A percentile compares a stretch with the other conserved stretches of the same genome.
Evolutionary conservation across 371 early-diverging fungal species (phyloP).

Genomic region (Apophysomyces variabilis): DNA sequence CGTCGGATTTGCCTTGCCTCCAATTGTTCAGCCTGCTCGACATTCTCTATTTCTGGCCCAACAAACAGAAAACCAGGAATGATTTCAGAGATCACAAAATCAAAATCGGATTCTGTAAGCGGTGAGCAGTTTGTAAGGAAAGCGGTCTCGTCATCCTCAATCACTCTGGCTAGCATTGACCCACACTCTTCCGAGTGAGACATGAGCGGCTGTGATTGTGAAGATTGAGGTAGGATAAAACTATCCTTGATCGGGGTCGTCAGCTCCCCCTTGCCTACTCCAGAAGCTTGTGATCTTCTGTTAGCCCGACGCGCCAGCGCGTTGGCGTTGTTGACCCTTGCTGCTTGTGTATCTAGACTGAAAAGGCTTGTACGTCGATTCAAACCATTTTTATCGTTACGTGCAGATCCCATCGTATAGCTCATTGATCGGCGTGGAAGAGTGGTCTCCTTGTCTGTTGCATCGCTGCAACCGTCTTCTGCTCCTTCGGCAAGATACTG

Average conservation of each 20-base stretch:
- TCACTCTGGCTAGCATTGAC: constrained; percentile 31
- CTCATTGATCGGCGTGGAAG: constrained; percentile 51
- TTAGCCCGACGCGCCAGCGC: constrained; percentile 53
- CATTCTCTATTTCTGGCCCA: constrained; percentile 63
- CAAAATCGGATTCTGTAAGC: constrained; percentile 48
- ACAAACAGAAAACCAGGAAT: constrained; percentile 64
- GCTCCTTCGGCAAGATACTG: constrained; percentile 17
- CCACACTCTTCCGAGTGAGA: constrained; percentile 1
- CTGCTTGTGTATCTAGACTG: constrained; percentile 56
- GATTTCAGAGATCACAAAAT: constrained; percentile 62
- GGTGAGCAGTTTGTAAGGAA: constrained; percentile 36
- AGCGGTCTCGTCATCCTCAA: constrained; percentile 36
- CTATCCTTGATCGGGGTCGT: constrained; percentile 5
- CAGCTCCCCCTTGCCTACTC: neutral
- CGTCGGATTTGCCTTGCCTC: constrained; percentile 51
- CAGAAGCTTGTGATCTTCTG: constrained; percentile 30
- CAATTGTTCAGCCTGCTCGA: constrained; percentile 54
- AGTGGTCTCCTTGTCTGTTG: constrained; percentile 3
- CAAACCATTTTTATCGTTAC: constrained; percentile 25
- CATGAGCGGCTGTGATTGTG: constrained; percentile 17
- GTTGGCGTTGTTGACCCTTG: constrained; percentile 51
- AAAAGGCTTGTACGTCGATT: constrained; percentile 49
- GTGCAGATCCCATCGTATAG: constrained; percentile 43
- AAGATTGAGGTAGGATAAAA: constrained; percentile 6
- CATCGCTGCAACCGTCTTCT: constrained; percentile 13